Conservation (phyloP, 345 rosid species). For the Clarkia xantiana region DNA sequence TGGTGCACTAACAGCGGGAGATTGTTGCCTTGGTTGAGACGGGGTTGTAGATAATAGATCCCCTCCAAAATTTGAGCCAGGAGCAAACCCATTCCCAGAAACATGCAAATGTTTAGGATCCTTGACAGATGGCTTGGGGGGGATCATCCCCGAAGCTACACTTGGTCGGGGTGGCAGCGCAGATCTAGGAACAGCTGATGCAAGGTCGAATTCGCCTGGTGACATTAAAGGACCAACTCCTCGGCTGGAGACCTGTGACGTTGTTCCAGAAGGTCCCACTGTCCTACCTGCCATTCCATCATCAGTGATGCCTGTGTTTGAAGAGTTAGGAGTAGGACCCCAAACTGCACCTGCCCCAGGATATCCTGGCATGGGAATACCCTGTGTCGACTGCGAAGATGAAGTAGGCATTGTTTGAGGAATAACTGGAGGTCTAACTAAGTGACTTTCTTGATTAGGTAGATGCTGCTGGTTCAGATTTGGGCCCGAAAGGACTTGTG, state of each 20-base stretch:
- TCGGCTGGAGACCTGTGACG: slow-evolving; percentile 25
- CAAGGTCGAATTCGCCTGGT: slow-evolving; percentile 41
- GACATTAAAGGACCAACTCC: slow-evolving; percentile 18
- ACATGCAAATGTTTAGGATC: slow-evolving; percentile 35
- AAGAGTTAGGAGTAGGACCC: slow-evolving; percentile 35
- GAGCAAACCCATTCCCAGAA: slow-evolving; percentile 58
- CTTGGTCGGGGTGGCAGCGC: slow-evolving; percentile 40
- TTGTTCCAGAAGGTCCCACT: slow-evolving; percentile 21
- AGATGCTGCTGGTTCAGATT: slow-evolving; percentile 39
- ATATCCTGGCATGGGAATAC: slow-evolving; percentile 30
- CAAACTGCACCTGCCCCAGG: slow-evolving; percentile 25
- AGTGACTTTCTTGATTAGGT: slow-evolving; percentile 43
- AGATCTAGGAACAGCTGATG: slow-evolving; percentile 25
- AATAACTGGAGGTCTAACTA: slow-evolving; percentile 19
- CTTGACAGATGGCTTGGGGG: slow-evolving; percentile 27
- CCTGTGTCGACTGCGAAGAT: slow-evolving; percentile 29
- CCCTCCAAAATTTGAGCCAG: slow-evolving; percentile 65
- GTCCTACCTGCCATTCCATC: slow-evolving; percentile 41
- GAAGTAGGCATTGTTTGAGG: slow-evolving; percentile 18
- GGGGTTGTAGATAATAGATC: slow-evolving; percentile 57
- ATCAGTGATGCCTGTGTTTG: slow-evolving; percentile 20
- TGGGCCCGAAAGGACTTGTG: slow-evolving; percentile 35
- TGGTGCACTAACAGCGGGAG: slow-evolving; percentile 27
- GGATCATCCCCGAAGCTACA: slow-evolving; percentile 25
- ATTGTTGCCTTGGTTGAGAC: slow-evolving; percentile 35